A percentile compares a stretch with the other conserved stretches of the same genome.
These are phyloP conservation scores for Cladophialophora psammophila DNA, from an alignment of 2,329 filamentous ascomycete species.

Conservation along the genomic window DNA sequence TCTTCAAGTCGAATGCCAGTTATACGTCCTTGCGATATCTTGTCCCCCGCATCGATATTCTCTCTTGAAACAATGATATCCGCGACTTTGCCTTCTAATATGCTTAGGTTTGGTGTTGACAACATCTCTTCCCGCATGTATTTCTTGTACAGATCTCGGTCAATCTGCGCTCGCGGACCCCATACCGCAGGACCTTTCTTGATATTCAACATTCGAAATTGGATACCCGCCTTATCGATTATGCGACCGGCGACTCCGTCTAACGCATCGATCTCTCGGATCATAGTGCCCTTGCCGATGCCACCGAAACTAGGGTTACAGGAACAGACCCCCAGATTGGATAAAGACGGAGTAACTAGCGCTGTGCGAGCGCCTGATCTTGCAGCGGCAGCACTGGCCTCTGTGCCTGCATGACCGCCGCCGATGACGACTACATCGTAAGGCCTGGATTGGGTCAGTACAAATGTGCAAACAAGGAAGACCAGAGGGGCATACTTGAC, in stretches of 20 bases:
- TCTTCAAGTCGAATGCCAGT: conserved; percentile 86
- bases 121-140: conserved; percentile 89
- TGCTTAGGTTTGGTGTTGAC: conserved; percentile 76
- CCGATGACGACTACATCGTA: conserved; percentile 97
- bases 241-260: conserved; percentile 88
- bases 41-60: conserved; percentile 50
- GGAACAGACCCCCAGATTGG: conserved; percentile 92
- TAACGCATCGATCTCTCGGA: conserved; percentile 92
- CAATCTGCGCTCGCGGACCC: conserved; percentile 96
- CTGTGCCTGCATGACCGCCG: conserved; percentile 92
- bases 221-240: conserved; percentile 92
- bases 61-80: conserved; percentile 81
- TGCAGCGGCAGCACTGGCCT: conserved; percentile 90
- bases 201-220: conserved; percentile 87
- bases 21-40: conserved; percentile 71
- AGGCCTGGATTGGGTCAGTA: conserved; percentile 56
- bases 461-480: not conserved
- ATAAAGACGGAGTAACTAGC: conserved; percentile 83
- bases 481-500: conserved; percentile 24
- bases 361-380: conserved; percentile 87
- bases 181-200: conserved; percentile 95
- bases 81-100: conserved; percentile 86
- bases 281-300: conserved; percentile 97
- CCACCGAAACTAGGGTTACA: conserved; percentile 97
- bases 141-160: conserved; percentile 84